Evolutionary conservation across 2,329 filamentous ascomycete genomes (phyloP).

Genomic region (Fusarium nodosum): DNA sequence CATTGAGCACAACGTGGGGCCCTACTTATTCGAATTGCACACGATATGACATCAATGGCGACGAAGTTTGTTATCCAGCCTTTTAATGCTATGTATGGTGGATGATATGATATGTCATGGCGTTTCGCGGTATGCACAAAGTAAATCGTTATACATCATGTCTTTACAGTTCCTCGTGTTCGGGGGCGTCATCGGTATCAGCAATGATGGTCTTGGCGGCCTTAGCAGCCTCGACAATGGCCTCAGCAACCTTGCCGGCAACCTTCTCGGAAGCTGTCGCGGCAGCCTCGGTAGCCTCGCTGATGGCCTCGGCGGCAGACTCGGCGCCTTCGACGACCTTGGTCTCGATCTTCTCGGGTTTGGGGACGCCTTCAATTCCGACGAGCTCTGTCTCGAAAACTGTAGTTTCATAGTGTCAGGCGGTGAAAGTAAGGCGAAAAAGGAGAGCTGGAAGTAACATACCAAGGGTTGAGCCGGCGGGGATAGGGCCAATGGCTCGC

Average conservation of each 20-base stretch:
- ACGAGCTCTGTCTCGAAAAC: constrained; percentile 95
- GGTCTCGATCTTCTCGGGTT: constrained; percentile 55
- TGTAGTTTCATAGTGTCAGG: constrained; percentile 52
- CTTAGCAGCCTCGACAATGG: constrained; percentile 63
- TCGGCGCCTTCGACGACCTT: constrained; percentile 49
- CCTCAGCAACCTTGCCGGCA: constrained; percentile 62
- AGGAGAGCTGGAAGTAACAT: constrained; percentile 51
- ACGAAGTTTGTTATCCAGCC: constrained; percentile 15
- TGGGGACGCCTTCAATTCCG: constrained; percentile 79
- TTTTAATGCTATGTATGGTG: constrained; percentile 13
- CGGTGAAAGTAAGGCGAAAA: constrained; percentile 14
- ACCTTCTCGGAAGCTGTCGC: constrained; percentile 56
- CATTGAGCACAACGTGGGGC: constrained; percentile 25
- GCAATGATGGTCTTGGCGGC: constrained; percentile 65
- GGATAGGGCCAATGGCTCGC: constrained; percentile 83
- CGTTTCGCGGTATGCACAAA: constrained; percentile 22
- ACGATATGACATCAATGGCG: constrained; percentile 29
- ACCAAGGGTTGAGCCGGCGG: constrained; percentile 82
- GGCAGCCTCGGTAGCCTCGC: constrained; percentile 58
- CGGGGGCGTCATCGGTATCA: constrained; percentile 68
- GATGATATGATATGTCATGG: constrained; percentile 14
- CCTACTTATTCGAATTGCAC: background rate
- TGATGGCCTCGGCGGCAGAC: constrained; percentile 44
- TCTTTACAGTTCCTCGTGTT: constrained; percentile 71
- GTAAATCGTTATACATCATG: constrained; percentile 22